A percentile compares a stretch with the other conserved stretches of the same genome.
phyloP scores from a whole-genome alignment of 805 yeast species.

The Myxozyma neglecta region DNA sequence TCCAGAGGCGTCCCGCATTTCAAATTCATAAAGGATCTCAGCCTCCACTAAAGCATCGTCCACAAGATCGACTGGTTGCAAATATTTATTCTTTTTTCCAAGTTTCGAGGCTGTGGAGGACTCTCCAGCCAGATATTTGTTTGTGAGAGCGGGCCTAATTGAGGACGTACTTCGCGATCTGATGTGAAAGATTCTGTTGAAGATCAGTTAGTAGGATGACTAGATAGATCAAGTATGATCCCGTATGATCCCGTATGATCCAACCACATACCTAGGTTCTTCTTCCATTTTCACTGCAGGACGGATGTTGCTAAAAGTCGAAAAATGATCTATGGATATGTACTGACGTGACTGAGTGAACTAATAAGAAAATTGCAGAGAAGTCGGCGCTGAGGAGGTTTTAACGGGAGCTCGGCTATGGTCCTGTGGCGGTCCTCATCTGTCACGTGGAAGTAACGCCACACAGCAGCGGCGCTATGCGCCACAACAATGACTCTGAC shows the following conservation, averaged over 20 bases:
- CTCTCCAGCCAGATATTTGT: constrained; percentile 9
- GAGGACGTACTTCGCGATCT: not conserved
- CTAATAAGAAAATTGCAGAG: no score
- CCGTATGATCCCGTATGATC: no score
- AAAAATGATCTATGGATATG: no score
- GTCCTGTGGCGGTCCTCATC: not conserved
- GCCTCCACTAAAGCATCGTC: constrained; percentile 4
- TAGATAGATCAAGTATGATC: not conserved
- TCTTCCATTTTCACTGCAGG: no score
- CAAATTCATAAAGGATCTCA: constrained; percentile 12
- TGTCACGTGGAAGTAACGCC: not conserved
- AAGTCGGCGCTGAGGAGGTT: no score
- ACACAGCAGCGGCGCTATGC: constrained; percentile 4
- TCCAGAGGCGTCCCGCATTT: constrained; percentile 8
- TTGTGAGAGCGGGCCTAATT: not conserved
- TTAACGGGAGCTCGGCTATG: not conserved
- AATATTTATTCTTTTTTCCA: constrained; percentile 11
- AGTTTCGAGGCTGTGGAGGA: not conserved
- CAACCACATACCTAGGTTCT: no score
- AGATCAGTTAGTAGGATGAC: not conserved
- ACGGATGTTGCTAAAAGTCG: no score
- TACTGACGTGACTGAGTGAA: no score
- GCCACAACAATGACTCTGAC: not conserved
- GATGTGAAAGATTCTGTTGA: not conserved
- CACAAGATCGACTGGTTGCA: constrained; percentile 10